Conservation (phyloP, 257 asterid genomes). For the Rauvolfia tetraphylla region DNA sequence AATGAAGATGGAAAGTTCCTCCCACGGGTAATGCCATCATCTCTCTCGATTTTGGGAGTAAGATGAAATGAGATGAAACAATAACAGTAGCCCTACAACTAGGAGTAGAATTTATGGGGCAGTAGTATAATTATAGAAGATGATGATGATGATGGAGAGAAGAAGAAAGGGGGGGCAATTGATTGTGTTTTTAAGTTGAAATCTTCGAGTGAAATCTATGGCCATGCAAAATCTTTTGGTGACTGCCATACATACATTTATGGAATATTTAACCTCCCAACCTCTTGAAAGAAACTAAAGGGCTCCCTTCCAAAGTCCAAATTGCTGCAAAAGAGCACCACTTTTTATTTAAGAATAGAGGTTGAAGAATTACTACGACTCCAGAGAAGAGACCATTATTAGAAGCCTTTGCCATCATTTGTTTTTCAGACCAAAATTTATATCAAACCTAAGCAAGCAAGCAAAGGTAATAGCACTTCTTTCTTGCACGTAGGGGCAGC, state of each 20-base stretch:
- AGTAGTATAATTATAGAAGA: constrained; percentile 39
- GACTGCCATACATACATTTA: constrained; percentile 50
- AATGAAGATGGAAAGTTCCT: constrained; percentile 21
- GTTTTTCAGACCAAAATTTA: constrained; percentile 26
- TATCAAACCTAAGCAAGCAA: constrained; percentile 14
- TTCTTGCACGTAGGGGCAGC: constrained; percentile 22
- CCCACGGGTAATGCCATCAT: constrained; percentile 16
- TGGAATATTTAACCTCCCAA: constrained; percentile 32
- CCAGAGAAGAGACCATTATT: constrained; percentile 38
- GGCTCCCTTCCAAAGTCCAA: constrained; percentile 6
- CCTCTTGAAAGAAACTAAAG: constrained; percentile 31
- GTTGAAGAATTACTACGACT: constrained; percentile 19
- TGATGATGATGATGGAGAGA: constrained; percentile 43
- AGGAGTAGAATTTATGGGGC: constrained; percentile 18
- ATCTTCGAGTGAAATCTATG: constrained; percentile 31
- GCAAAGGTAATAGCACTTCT: constrained; percentile 27
- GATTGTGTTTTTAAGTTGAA: constrained; percentile 23
- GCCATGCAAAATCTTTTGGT: constrained; percentile 54
- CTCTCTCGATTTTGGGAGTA: not conserved
- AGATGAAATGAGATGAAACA: constrained; percentile 2
- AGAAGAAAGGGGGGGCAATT: constrained; percentile 22
- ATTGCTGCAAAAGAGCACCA: constrained; percentile 37
- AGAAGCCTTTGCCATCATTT: constrained; percentile 57
- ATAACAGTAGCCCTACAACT: constrained; percentile 1
- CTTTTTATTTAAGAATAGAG: constrained; percentile 18